Evolutionary conservation across 192 early-diverging fungal genomes (phyloP).

Genomic region (Gryganskiella cystojenkinii): DNA sequence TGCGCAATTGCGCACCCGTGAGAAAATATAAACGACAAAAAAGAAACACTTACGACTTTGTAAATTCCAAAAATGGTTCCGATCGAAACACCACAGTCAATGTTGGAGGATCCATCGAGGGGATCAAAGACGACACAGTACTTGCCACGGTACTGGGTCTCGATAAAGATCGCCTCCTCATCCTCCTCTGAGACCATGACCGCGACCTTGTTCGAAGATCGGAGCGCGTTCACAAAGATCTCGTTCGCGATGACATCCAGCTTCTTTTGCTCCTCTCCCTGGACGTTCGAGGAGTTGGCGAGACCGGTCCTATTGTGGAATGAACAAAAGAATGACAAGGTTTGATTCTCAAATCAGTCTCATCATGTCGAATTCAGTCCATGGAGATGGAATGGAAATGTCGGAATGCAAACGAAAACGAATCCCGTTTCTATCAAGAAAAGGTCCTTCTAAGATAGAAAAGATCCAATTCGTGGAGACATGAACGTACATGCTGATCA

Average conservation of each 20-base stretch:
- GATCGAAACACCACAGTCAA: constrained; percentile 98
- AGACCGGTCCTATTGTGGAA: constrained; percentile 76
- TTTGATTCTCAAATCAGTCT: not conserved
- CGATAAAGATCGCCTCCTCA: constrained; percentile 92
- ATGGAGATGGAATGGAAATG: not conserved
- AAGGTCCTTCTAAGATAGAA: not conserved
- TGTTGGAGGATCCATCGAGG: constrained; percentile 97
- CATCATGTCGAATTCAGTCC: not conserved
- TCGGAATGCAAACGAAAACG: not conserved
- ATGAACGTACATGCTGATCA: constrained; percentile 86
- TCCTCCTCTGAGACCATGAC: constrained; percentile 98
- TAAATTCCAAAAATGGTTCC: constrained; percentile 99
- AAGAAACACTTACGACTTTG: constrained; percentile 72
- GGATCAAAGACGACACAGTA: constrained; percentile 99
- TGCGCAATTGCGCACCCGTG: not conserved
- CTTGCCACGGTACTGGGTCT: constrained; percentile 80
- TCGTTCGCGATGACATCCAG: constrained; percentile 97
- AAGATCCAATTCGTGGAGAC: not conserved
- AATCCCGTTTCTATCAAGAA: too few species aligned
- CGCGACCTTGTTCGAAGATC: constrained; percentile 88
- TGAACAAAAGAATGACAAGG: not conserved
- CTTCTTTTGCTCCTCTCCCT: constrained; percentile 96
- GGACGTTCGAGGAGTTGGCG: constrained; percentile 86
- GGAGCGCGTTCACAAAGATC: constrained; percentile 96
- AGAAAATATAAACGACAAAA: not conserved